Conservation (phyloP, 257 asterid species). For the Solanum ahanhuiri region DNA sequence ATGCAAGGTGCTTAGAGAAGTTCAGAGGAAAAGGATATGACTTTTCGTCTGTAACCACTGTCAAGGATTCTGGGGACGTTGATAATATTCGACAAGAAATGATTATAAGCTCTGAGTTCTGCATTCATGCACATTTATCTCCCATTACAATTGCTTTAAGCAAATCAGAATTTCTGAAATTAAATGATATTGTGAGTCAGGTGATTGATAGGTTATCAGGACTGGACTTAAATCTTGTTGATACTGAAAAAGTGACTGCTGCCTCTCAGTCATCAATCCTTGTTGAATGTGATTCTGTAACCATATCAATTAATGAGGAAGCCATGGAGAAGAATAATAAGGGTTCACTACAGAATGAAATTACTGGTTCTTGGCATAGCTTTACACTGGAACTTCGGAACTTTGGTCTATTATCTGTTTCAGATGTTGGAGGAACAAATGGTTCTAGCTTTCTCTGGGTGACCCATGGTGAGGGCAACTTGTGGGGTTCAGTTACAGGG, state of each 20-base stretch:
- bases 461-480: slow-evolving; percentile 69
- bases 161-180: slow-evolving; percentile 41
- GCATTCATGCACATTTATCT: slow-evolving; percentile 52
- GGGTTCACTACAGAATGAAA: slow-evolving; percentile 50
- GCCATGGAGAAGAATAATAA: slow-evolving; percentile 32
- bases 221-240: slow-evolving; percentile 29
- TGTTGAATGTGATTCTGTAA: slow-evolving; percentile 58
- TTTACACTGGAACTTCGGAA: slow-evolving; percentile 55
- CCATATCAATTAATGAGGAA: slow-evolving; percentile 35
- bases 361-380: slow-evolving; percentile 81
- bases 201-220: slow-evolving; percentile 33
- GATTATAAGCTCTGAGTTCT: slow-evolving; percentile 54
- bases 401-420: slow-evolving; percentile 61
- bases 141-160: slow-evolving; percentile 36
- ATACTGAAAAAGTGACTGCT: slow-evolving; percentile 24
- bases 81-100: slow-evolving; percentile 51
- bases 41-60: slow-evolving; percentile 71
- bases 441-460: slow-evolving; percentile 57
- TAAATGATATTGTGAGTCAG: slow-evolving; percentile 45
- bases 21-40: slow-evolving; percentile 49
- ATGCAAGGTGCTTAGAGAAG: slow-evolving; percentile 39
- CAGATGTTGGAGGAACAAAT: slow-evolving; percentile 67
- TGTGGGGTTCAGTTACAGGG: slow-evolving; percentile 71
- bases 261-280: slow-evolving; percentile 53
- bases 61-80: slow-evolving; percentile 49